Evolutionary conservation across 768 basidiomycete species (phyloP), one percentile per base, ranked within the genome.

Genomic region (Auricularia sp.): DNA sequence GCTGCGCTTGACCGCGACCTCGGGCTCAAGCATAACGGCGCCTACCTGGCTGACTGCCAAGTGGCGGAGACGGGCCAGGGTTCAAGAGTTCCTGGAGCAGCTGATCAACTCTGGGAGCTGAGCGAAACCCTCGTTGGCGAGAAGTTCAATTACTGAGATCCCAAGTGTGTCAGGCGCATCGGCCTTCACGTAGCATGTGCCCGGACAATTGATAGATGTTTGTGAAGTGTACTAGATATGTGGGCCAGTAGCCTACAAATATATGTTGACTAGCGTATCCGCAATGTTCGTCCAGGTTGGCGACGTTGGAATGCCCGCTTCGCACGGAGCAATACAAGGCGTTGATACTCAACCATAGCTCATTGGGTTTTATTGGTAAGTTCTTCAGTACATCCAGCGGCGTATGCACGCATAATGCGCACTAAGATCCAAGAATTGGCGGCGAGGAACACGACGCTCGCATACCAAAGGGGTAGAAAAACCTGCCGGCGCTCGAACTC

Each of bases 401-500:
- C 56, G 56, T 70, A 73, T 37, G 67, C 66, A 62, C 69, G 69
- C 21, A 92, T 84, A 29, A 95, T 76, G 35, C 79, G 80, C 1
- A 77, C 85, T 29, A 96, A 75, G 1, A 95, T 85, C 90, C 91
- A 94, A 64, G 82, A 81, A 75, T 97, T 92, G 5, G 87, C 85
- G 4, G 80, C 71, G 10, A 95, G 80, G 70, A 96, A 92, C 1
- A 85, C 69, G 63, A 95, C 72, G 14, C 95, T 83, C 54, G 91
- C 81, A 10, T 82, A 62, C 97, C 97, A 99, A 16, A 98, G 77
- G 14, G 79, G 75, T 35, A 85, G 76, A 74, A 87, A 94, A 11
- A 91, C 90, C 62, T 85, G 78, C 65, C 85, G 73, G 0, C 90
- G 94, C 35, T 91, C 73, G 73, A 98, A 94, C 73, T 99, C 97